Percentiles rank a stretch among this genome's conserved stretches.
phyloP scores from a whole-genome alignment of 1,139 yeast genomes.

The Yamadazyma kanchanaburiensis region DNA sequence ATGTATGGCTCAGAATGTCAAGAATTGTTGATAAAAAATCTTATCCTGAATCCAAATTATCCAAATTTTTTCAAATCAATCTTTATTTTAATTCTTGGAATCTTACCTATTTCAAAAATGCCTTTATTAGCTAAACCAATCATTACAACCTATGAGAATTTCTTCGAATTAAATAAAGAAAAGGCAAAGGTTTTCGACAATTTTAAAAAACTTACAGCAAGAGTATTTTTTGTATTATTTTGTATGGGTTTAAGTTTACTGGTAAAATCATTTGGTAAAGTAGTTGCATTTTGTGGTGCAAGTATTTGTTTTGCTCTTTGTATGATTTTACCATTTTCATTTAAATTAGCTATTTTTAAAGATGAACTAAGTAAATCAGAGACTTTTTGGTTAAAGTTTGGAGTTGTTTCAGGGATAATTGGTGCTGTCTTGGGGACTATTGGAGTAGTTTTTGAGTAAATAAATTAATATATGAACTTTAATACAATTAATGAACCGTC shows the following conservation, averaged over 20 bases:
- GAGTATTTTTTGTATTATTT: conserved; percentile 20
- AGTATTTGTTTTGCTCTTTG: conserved; percentile 81
- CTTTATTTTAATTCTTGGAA: conserved; percentile 35
- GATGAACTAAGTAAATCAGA: conserved; percentile 41
- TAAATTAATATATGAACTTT: too few species aligned
- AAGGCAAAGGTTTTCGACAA: conserved; percentile 2
- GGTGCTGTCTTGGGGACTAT: conserved; percentile 14
- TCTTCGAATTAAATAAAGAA: conserved; percentile 10
- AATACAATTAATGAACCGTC: too few species aligned
- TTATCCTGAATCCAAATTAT: conserved; percentile 32
- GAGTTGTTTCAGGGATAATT: conserved; percentile 51
- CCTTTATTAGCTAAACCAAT: conserved; percentile 41
- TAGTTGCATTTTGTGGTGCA: conserved; percentile 81
- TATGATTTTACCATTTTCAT: conserved; percentile 69
- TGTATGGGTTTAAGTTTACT: conserved; percentile 48
- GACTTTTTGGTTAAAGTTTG: conserved; percentile 35
- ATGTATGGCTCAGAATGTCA: conserved; percentile 38
- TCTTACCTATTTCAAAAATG: conserved; percentile 39
- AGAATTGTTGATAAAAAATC: conserved; percentile 38
- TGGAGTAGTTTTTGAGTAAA: conserved; percentile 5
- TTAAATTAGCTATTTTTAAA: conserved; percentile 59
- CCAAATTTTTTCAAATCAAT: conserved; percentile 29
- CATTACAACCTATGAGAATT: conserved; percentile 36
- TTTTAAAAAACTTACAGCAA: conserved; percentile 27
- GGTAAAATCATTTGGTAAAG: conserved; percentile 75